Percentiles rank a stretch among this genome's conserved stretches.
Evolutionary conservation across 257 asterid genomes (phyloP).

Genomic region (Coffea canephora): DNA sequence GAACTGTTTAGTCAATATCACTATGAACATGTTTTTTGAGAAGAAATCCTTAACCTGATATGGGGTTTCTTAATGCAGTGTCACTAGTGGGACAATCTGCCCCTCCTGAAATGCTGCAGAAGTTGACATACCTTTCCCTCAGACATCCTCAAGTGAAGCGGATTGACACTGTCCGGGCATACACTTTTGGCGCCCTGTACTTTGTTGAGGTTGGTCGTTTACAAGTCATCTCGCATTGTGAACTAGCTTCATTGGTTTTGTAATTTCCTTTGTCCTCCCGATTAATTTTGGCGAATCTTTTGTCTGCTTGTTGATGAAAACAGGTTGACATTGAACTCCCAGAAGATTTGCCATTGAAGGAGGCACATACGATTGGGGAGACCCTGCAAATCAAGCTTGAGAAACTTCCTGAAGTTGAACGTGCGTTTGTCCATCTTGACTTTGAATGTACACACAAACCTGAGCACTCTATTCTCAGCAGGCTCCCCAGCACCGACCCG

Average conservation of each 20-base stretch:
- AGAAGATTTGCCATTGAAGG: slow-evolving; percentile 75
- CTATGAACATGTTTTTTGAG: not conserved
- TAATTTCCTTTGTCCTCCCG: not conserved
- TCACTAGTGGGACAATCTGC: slow-evolving; percentile 90
- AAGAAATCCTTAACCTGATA: not conserved
- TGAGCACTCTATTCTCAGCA: slow-evolving; percentile 72
- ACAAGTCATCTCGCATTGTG: too few species aligned
- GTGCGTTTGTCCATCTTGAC: slow-evolving; percentile 90
- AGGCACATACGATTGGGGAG: slow-evolving; percentile 85
- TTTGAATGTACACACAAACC: slow-evolving; percentile 86
- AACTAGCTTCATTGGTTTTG: not conserved
- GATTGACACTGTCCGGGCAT: slow-evolving; percentile 88
- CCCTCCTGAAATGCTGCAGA: slow-evolving; percentile 71
- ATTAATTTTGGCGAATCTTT: not conserved
- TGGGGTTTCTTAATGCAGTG: slow-evolving; percentile 36
- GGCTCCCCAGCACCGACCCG: slow-evolving; percentile 74
- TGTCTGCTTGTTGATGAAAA: not conserved
- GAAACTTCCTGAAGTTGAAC: slow-evolving; percentile 82
- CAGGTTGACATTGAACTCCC: slow-evolving; percentile 93
- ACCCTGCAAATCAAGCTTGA: slow-evolving; percentile 73
- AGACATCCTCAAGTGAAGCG: slow-evolving; percentile 83
- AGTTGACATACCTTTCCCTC: slow-evolving; percentile 73
- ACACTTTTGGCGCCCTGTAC: slow-evolving; percentile 85
- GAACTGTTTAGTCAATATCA: not conserved
- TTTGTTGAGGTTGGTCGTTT: slow-evolving; percentile 78